Evolutionary conservation across 225 moss, liverwort and hornwort species (phyloP), one percentile per base, ranked within the genome.

Genomic region (Lunularia cruciata): DNA sequence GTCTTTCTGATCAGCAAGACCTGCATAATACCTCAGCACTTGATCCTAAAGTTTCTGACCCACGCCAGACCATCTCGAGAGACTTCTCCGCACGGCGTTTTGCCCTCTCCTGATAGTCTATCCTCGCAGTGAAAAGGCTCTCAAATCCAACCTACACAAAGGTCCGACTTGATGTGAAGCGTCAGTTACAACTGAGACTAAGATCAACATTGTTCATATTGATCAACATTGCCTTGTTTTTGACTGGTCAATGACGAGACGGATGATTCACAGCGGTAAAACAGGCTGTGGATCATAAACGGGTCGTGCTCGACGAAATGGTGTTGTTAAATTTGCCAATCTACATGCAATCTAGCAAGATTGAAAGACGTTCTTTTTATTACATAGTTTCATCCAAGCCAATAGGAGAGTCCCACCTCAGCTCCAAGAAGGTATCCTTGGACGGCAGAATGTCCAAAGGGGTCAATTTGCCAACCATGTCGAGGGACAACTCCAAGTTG

Each of bases 381-480:
- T n/a, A n/a, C n/a, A n/a, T n/a, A n/a, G n/a, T n/a, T n/a, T n/a
- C n/a, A n/a, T n/a, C n/a, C n/a, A n/a, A n/a, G n/a, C n/a, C n/a
- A n/a, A n/a, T n/a, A n/a, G n/a, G n/a, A n/a, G n/a, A n/a, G n/a
- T n/a, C n/a, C 11, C 6, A 67, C 90, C 87, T 92, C 92, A 1
- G 92, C 95, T 59, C 88, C 87, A 28, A 92, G 88, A 56, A 96
- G 95, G 73, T 96, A 92, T 32, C 85, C 90, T 65, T 96, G 95
- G 47, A 96, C 90, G 20, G 88, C 88, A 30, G 95, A 96, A 74
- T 96, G 95, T 52, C 95, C 92, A 65, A 92, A 96, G 31, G 92
- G 86, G 58, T 96, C 95, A 67, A 96, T 96, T 71, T 96, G 95
- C 95, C 95, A 96, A 33, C 92, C 92, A 33, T 87, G 79, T 58